Conservation (phyloP, 1,284 basidiomycete species). For the Termitomyces sp. region DNA sequence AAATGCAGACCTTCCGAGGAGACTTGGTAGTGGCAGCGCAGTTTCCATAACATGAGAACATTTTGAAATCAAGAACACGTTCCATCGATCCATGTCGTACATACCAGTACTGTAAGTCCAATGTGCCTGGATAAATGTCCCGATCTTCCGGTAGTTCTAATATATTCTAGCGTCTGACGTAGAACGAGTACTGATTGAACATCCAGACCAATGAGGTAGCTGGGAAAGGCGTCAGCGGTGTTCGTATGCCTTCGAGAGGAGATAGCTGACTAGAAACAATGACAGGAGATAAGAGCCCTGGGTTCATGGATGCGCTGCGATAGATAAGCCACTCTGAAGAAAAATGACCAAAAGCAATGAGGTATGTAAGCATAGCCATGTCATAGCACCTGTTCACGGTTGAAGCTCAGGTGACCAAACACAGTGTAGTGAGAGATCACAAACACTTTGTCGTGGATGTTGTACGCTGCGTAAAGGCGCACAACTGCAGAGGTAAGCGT, state of each 20-base stretch:
- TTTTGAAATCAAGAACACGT: neutral
- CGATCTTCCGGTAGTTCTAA: neutral
- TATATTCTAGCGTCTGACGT: conserved; percentile 39
- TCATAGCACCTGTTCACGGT: conserved; percentile 71
- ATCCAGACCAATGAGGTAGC: conserved; percentile 78
- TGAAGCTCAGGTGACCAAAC: conserved; percentile 11
- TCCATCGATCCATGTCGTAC: neutral
- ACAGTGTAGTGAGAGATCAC: conserved; percentile 28
- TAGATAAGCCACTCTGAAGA: conserved; percentile 82
- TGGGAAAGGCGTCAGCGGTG: conserved; percentile 25
- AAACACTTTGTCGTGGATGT: conserved; percentile 76
- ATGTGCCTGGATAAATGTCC: neutral
- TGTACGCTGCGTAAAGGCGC: conserved; percentile 81
- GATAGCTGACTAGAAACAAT: conserved; percentile 78
- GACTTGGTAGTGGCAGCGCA: neutral
- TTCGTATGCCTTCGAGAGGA: neutral
- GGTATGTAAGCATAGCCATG: conserved; percentile 82
- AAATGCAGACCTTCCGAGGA: neutral
- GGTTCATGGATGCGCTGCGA: conserved; percentile 65
- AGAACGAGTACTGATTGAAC: conserved; percentile 71
- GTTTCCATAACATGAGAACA: neutral
- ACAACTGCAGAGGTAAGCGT: conserved; percentile 80
- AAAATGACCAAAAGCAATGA: conserved; percentile 89
- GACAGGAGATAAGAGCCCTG: conserved; percentile 71
- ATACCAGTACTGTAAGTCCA: too few relatives aligned